Conservation (phyloP, 306 rosid genomes). For the Cucumis melo region DNA sequence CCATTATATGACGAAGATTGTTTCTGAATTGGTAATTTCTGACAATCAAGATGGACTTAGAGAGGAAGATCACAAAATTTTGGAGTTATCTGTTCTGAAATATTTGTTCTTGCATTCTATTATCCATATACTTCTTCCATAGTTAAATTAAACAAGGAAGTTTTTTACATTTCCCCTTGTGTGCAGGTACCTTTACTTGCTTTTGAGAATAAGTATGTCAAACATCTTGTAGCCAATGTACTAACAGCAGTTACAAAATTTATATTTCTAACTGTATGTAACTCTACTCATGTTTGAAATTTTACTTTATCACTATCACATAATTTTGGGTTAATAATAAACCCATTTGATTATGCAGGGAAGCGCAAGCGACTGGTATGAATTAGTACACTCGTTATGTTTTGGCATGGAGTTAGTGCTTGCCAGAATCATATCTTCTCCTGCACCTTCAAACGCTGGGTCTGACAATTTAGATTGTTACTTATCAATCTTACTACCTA, state of each 20-base stretch:
- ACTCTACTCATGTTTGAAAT: not conserved
- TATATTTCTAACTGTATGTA: constrained; percentile 16
- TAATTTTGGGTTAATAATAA: not conserved
- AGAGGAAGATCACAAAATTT: not conserved
- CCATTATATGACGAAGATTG: constrained; percentile 11
- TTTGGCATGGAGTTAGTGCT: constrained; percentile 31
- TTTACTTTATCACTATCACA: not conserved
- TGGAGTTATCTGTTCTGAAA: not conserved
- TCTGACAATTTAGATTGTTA: constrained; percentile 14
- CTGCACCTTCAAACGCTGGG: constrained; percentile 9
- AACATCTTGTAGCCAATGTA: constrained; percentile 27
- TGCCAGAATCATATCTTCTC: constrained; percentile 12
- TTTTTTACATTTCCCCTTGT: not conserved
- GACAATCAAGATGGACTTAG: not conserved
- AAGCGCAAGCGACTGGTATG: constrained; percentile 19
- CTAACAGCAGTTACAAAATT: constrained; percentile 15
- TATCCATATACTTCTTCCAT: not conserved
- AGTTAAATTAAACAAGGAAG: not conserved
- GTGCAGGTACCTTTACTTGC: constrained; percentile 21
- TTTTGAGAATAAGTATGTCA: constrained; percentile 17
- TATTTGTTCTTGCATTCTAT: not conserved
- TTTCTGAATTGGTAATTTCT: constrained; percentile 20
- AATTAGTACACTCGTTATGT: constrained; percentile 29
- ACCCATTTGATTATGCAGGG: constrained; percentile 17
- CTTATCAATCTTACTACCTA: constrained; percentile 19